Evolutionary conservation across 345 rosid species (phyloP), one percentile per base, ranked within the genome.

Genomic region (Salix arbutifolia): DNA sequence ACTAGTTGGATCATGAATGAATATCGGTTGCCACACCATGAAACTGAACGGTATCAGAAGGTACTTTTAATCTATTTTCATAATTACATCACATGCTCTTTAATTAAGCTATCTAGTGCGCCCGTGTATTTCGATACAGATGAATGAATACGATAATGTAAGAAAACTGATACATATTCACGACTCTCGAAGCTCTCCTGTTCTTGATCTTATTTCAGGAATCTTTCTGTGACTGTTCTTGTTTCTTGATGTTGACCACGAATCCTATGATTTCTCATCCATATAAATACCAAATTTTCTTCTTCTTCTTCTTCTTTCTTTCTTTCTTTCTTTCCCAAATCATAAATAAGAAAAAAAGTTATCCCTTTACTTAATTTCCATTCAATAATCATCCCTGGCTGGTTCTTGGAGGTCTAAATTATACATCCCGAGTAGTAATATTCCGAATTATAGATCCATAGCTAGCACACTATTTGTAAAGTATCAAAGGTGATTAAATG

Each of bases 1-100:
- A 92, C 97, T 64, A 92, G 99, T 56, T 96, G 99, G 99, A 96
- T 96, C 77, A 96, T 96, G 99, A 96, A 96, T 79, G 99, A 96
- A 90, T 96, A 96, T 67, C 95, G 99, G 65, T 84, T 96, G 85
- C 99, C 99, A 3, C 99, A 94, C 16, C 97, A 94, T 46, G 98
- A 96, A 35, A 92, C 98, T 12, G 92, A 96, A 73, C 87, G 91
- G 33, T 94, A 90, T 68, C 97, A 92, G 48, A 96, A 96, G 99
- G 99, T 93, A 88, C 23, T 4, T 4, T 12, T 2, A 19, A 28
- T 61, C 17, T 16, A 40, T 40, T 40, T 40, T 9, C 44, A 40
- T 10, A 0, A 33, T 33, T 33, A 4, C 35, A n/a, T n/a, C 6
- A 37, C 38, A 40, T 40, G 44, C 10, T 40, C 44, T 40, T 40